Evolutionary conservation across 1,139 yeast genomes (phyloP).

Genomic region (Wickerhamomyces sp.): DNA sequence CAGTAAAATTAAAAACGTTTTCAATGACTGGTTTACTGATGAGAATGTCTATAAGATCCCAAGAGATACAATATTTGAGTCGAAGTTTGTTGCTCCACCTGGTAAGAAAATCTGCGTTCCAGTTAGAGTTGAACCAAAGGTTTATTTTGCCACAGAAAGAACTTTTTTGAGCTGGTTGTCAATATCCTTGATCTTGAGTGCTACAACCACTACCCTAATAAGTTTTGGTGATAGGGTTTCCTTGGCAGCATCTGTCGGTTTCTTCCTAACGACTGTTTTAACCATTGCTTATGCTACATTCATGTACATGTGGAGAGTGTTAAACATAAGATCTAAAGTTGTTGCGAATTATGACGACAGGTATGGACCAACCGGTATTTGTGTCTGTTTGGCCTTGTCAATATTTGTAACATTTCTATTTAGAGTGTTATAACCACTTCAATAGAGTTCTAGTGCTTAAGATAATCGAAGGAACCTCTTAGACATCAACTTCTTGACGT

Average conservation of each 20-base stretch:
- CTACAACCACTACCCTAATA: slow-evolving; percentile 65
- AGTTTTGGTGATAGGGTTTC: slow-evolving; percentile 66
- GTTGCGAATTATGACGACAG: slow-evolving; percentile 85
- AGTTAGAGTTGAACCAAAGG: slow-evolving; percentile 79
- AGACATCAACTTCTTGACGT: too few relatives aligned
- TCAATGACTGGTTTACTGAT: slow-evolving; percentile 51
- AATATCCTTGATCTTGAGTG: slow-evolving; percentile 66
- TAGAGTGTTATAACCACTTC: slow-evolving; percentile 13
- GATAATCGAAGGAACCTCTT: too few relatives aligned
- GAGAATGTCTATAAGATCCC: slow-evolving; percentile 73
- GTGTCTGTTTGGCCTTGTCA: slow-evolving; percentile 67
- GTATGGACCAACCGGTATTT: slow-evolving; percentile 81
- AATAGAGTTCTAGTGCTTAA: too few relatives aligned
- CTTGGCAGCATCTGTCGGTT: slow-evolving; percentile 83
- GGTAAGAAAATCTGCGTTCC: slow-evolving; percentile 75
- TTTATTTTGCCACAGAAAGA: slow-evolving; percentile 80
- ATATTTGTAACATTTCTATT: slow-evolving; percentile 64
- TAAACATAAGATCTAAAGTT: slow-evolving; percentile 74
- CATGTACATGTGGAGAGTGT: slow-evolving; percentile 76
- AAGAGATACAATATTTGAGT: slow-evolving; percentile 73
- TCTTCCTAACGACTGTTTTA: slow-evolving; percentile 72
- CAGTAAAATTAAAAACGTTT: slow-evolving; percentile 16
- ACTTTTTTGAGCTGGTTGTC: slow-evolving; percentile 76
- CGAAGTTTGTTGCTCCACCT: slow-evolving; percentile 62
- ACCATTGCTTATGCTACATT: slow-evolving; percentile 71